Evolutionary conservation across 352 stramenopile genomes (phyloP), one percentile per base, ranked within the genome.

Genomic region (Peronospora tabacina): DNA sequence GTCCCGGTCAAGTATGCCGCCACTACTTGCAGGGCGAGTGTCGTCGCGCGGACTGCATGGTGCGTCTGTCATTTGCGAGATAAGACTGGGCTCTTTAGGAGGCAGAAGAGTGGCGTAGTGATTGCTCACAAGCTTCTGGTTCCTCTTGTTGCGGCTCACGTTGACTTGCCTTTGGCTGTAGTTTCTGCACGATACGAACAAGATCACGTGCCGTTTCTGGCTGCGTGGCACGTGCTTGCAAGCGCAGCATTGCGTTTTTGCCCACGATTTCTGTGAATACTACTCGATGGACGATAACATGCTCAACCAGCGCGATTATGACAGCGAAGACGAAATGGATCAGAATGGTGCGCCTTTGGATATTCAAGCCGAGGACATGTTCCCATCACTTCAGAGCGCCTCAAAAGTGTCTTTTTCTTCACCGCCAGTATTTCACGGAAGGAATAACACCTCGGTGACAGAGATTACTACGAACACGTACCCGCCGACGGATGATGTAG

Each of bases 171-270:
- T 64, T 38, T 66, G 51, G 40, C 42, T 52, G 8, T 55, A 92
- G 82, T 93, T 93, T 65, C 54, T 93, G 30, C 82, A 93, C 52
- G 78, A 90, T 52, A 93, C 82, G 43, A 58, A 90, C 61, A 66
- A 61, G 32, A 85, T 93, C 47, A 89, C 82, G 38, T 93, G 82
- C 50, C 82, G 82, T 41, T 93, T 90, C 35, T 93, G 82, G 82
- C 62, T 93, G 26, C 79, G 82, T 10, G 82, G 82, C 22, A 69
- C 76, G 44, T 93, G 82, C 44, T 61, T 90, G 45, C 79, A 93
- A 60, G 72, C 58, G 6, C 72, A 90, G 37, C 66, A 85, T 34
- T 93, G 82, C 49, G 77, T 88, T 2, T 93, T 93, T 54, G 72
- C 80, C 10, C 82, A 93, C 64, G 74, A 82, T 55, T 90, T 90